Percentiles rank a stretch among this genome's conserved stretches.
These are phyloP conservation scores for Triticum dicoccoides DNA, from an alignment of 176 grass and related monocot species.

Conservation along the genomic window DNA sequence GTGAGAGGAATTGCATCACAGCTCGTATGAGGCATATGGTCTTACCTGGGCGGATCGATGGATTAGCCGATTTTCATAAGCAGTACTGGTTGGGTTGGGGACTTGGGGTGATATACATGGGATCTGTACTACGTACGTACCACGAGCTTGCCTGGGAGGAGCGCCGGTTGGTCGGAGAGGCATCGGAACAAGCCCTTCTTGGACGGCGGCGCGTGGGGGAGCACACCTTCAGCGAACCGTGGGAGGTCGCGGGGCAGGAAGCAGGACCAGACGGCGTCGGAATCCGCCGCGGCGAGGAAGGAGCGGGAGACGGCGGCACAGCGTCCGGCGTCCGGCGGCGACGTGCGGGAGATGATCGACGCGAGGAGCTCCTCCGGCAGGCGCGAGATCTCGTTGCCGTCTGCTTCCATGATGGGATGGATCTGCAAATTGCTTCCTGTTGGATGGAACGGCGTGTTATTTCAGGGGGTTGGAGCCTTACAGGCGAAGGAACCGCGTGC, in stretches of 20 bases:
- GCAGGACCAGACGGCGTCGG: slow-evolving; percentile 51
- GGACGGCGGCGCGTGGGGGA: not conserved
- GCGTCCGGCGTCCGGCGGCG: slow-evolving; percentile 42
- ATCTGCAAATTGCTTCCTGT: too few species aligned
- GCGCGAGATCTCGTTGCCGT: not conserved
- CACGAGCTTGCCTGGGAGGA: slow-evolving; percentile 38
- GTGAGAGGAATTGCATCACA: too few species aligned
- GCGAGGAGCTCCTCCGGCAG: slow-evolving; percentile 54
- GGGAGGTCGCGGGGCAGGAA: slow-evolving; percentile 44
- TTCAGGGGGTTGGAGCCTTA: too few species aligned
- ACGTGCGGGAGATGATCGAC: slow-evolving; percentile 26
- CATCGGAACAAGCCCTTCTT: slow-evolving; percentile 49
- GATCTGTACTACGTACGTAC: not conserved
- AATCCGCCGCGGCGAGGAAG: slow-evolving; percentile 44
- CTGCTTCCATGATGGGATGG: not conserved
- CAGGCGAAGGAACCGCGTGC: too few species aligned
- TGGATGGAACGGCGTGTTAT: too few species aligned
- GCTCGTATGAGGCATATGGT: accelerated
- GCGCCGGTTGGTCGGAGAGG: slow-evolving; percentile 35
- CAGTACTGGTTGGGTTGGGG: too few species aligned
- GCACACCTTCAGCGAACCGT: slow-evolving; percentile 29
- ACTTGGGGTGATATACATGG: not conserved
- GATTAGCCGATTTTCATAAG: too few species aligned
- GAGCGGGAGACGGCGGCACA: slow-evolving; percentile 25
- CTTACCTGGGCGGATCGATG: too few species aligned